Evolutionary conservation across 352 stramenopile species (phyloP).

Genomic region (Globisporangium takayamanum): DNA sequence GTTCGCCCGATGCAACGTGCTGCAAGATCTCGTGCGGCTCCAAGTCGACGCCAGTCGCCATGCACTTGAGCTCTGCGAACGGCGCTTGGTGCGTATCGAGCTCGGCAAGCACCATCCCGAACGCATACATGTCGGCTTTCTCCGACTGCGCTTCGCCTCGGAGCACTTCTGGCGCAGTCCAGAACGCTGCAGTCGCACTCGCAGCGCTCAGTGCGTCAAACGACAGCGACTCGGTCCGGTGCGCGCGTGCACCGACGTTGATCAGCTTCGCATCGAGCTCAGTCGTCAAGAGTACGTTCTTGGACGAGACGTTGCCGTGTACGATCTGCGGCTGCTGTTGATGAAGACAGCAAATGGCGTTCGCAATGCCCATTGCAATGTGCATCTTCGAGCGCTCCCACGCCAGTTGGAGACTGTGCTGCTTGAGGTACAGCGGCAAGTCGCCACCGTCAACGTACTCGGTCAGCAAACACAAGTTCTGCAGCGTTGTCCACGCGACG

Average conservation of each 20-base stretch:
- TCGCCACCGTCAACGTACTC: conserved; percentile 39
- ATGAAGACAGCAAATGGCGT: conserved; percentile 43
- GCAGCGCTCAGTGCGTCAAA: too few relatives aligned
- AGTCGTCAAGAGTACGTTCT: conserved; percentile 34
- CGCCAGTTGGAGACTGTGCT: conserved; percentile 16
- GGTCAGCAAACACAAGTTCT: conserved; percentile 38
- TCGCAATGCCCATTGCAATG: conserved; percentile 38
- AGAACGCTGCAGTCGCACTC: conserved; percentile 27
- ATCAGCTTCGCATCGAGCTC: conserved; percentile 33
- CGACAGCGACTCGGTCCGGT: background rate
- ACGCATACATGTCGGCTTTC: conserved; percentile 70
- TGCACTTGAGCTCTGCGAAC: conserved; percentile 16
- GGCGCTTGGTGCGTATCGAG: conserved; percentile 41
- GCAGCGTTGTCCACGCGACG: conserved; percentile 29
- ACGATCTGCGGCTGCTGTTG: conserved; percentile 24
- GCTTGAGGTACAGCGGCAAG: conserved; percentile 27
- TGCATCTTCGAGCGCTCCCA: conserved; percentile 40
- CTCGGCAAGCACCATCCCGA: conserved; percentile 56
- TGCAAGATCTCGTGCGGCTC: conserved; percentile 27
- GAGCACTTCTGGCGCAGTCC: conserved; percentile 72
- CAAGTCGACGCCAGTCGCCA: conserved; percentile 9
- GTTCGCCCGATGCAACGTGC: conserved; percentile 18
- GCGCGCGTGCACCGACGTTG: conserved; percentile 18
- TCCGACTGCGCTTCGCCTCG: conserved; percentile 30
- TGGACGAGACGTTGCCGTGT: conserved; percentile 49